Percentiles rank a stretch among this genome's conserved stretches.
Conservation (phyloP, 202 grass and related monocot genomes). For the Miscanthus sacchariflorus region DNA sequence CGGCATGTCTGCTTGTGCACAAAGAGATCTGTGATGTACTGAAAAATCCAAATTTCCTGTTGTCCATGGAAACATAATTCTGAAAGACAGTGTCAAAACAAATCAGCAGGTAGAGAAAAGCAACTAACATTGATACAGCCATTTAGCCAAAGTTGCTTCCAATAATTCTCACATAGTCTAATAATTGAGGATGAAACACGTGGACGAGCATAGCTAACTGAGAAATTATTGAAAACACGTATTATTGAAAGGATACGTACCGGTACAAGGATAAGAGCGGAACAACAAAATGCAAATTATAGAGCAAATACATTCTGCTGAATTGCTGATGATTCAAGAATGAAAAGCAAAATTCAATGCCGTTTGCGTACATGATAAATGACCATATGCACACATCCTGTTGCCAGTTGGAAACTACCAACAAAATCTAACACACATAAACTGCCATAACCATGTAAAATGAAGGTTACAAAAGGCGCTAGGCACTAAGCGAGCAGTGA, state of each 20-base stretch:
- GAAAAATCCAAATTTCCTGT: background rate
- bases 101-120: background rate
- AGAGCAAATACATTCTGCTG: background rate
- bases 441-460: constrained; percentile 8
- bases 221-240: constrained; percentile 1
- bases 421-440: constrained; percentile 13
- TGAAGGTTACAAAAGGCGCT: background rate
- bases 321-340: background rate
- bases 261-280: background rate
- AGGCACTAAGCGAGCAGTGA: background rate
- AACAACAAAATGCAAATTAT: constrained; percentile 12
- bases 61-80: background rate
- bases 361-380: background rate
- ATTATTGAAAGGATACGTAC: background rate
- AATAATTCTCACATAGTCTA: background rate
- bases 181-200: background rate
- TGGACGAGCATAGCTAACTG: background rate
- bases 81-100: constrained; percentile 3
- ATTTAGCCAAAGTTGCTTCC: background rate
- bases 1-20: constrained; percentile 5
- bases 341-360: background rate
- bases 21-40: background rate
- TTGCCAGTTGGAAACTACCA: too few relatives aligned
- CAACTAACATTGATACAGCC: background rate
- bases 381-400: background rate